Evolutionary conservation across 2,329 filamentous ascomycete genomes (phyloP).

Genomic region (Exophiala viscosa): DNA sequence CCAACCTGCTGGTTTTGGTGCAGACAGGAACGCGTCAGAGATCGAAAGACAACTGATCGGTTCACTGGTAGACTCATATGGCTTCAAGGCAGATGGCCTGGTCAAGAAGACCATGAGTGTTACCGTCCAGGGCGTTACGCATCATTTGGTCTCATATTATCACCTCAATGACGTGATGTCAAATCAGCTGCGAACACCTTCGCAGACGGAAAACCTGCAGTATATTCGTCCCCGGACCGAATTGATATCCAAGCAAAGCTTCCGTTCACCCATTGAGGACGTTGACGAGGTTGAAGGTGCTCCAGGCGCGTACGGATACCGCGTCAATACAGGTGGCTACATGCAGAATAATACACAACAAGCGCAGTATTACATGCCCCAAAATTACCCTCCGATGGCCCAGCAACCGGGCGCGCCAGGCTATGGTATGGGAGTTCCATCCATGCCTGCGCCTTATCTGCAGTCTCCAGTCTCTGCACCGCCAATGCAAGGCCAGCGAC

Average conservation of each 20-base stretch:
- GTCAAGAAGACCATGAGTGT: constrained; percentile 93
- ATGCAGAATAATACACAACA: constrained; percentile 19
- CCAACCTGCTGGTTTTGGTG: constrained; percentile 33
- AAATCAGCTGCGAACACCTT: constrained; percentile 57
- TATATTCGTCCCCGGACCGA: constrained; percentile 55
- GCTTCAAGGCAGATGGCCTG: constrained; percentile 76
- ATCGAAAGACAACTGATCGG: constrained; percentile 65
- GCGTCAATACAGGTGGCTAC: constrained; percentile 32
- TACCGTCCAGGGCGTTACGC: constrained; percentile 66
- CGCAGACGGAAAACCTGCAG: constrained; percentile 50
- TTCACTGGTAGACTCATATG: constrained; percentile 83
- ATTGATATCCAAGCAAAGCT: constrained; percentile 61
- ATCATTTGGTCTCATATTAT: constrained; percentile 89
- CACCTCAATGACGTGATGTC: constrained; percentile 71
- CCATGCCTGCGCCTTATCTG: constrained; percentile 24
- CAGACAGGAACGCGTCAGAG: constrained; percentile 42
- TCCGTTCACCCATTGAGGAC: constrained; percentile 63
- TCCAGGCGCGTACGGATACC: constrained; percentile 40
- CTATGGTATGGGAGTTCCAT: constrained; percentile 23
- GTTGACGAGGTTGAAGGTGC: constrained; percentile 46
- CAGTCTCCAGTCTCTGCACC: constrained; percentile 19
- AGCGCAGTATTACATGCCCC: constrained; percentile 20
- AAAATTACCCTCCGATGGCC: constrained; percentile 23
- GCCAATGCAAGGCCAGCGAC: constrained; percentile 22
- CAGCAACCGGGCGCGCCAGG: constrained; percentile 19